A percentile compares a stretch with the other conserved stretches of the same genome.
Evolutionary conservation across 1,284 basidiomycete genomes (phyloP).

Genomic region (Fomitopsis betulina): DNA sequence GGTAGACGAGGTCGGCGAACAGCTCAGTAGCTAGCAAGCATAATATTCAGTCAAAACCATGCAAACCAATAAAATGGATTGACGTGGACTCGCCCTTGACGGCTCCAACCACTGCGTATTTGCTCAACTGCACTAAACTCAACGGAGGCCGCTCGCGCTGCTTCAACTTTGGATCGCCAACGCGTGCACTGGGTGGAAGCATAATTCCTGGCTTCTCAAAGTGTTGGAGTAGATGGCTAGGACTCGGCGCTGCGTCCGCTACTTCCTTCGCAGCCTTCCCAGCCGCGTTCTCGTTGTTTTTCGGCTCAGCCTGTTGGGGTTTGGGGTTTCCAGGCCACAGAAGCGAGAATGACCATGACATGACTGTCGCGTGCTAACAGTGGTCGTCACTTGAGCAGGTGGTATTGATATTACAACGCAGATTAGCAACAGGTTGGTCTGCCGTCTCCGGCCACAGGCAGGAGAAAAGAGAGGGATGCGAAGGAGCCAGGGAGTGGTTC

Average conservation of each 20-base stretch:
- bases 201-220: constrained; percentile 64
- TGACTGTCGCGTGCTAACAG: constrained; percentile 3
- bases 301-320: neutral
- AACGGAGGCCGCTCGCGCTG: constrained; percentile 48
- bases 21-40: constrained; percentile 57
- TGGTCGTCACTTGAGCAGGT: neutral
- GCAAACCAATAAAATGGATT: neutral
- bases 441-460: neutral
- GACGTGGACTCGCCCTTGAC: constrained; percentile 51
- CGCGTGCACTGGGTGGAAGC: constrained; percentile 67
- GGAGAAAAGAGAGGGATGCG: neutral
- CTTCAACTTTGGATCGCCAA: constrained; percentile 56
- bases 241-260: neutral
- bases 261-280: neutral
- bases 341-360: constrained; percentile 28
- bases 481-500: neutral
- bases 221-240: constrained; percentile 41
- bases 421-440: neutral
- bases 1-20: constrained; percentile 61
- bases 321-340: constrained; percentile 10
- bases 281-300: neutral
- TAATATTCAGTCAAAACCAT: neutral
- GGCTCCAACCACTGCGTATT: constrained; percentile 57
- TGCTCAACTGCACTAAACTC: constrained; percentile 65
- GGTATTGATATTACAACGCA: neutral